phyloP scores from a whole-genome alignment of 805 yeast species.

The Candida gorgasii region DNA sequence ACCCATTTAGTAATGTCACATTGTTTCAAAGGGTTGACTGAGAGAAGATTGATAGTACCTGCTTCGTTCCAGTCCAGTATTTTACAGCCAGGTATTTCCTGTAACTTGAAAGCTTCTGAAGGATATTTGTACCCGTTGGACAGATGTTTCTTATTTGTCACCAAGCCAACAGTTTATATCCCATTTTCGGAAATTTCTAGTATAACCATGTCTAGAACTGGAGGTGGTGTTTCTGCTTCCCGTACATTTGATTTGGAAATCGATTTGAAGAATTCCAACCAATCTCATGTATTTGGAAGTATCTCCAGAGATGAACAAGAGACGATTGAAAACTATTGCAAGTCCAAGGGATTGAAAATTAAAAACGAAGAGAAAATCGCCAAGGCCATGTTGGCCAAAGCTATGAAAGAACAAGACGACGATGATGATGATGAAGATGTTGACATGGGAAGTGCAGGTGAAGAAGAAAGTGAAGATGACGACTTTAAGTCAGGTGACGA shows the following conservation, averaged over 20 bases:
- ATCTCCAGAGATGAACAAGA: conserved; percentile 89
- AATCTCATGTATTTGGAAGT: conserved; percentile 81
- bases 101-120: conserved; percentile 93
- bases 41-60: conserved; percentile 80
- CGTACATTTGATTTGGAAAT: conserved; percentile 93
- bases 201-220: conserved; percentile 86
- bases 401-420: conserved; percentile 60
- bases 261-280: conserved; percentile 58
- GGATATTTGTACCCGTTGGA: conserved; percentile 94
- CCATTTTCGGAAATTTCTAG: conserved; percentile 79
- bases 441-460: conserved; percentile 70
- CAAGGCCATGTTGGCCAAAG: conserved; percentile 75
- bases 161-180: conserved; percentile 91
- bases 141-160: conserved; percentile 83
- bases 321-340: conserved; percentile 71
- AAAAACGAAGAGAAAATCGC: conserved; percentile 90
- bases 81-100: conserved; percentile 82
- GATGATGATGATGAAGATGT: conserved; percentile 50
- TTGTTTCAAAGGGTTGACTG: conserved; percentile 86
- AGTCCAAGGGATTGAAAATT: conserved; percentile 73
- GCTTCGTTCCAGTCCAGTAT: conserved; percentile 77
- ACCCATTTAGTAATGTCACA: conserved; percentile 87
- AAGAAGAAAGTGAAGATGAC: conserved; percentile 69
- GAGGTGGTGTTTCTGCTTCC: conserved; percentile 69
- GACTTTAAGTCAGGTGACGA: conserved; percentile 71